These are phyloP conservation scores for Zygnema cylindricum DNA, from an alignment of 139 green algal genomes.

Conservation along the genomic window DNA sequence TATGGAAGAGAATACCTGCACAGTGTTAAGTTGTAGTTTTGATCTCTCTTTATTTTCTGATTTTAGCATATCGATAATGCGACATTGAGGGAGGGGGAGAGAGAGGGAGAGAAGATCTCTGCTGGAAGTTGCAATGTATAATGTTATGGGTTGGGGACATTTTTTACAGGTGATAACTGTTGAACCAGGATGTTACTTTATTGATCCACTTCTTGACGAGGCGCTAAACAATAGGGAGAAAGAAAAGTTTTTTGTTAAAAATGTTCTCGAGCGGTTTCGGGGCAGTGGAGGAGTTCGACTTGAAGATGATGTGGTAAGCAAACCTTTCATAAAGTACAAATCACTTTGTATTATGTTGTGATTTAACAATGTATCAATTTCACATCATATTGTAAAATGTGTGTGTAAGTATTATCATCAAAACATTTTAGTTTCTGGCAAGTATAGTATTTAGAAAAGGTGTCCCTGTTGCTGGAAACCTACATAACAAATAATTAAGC, in stretches of 20 bases:
- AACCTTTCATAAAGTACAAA: too few species aligned
- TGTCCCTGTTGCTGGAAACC: neutral
- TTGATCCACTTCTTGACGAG: constrained; percentile 70
- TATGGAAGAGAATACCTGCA: too few species aligned
- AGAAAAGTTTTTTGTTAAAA: constrained; percentile 58
- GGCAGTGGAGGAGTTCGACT: constrained; percentile 73
- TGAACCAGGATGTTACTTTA: constrained; percentile 91
- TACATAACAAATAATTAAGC: neutral
- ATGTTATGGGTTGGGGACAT: neutral
- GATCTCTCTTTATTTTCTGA: too few species aligned
- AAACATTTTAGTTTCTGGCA: neutral
- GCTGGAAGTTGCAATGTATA: neutral
- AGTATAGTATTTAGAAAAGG: neutral
- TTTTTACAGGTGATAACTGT: constrained; percentile 81
- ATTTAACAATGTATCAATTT: neutral
- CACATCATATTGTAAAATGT: neutral
- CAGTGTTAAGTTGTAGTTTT: too few species aligned
- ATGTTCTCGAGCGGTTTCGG: constrained; percentile 23
- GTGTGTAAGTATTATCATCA: neutral
- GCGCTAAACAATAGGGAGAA: constrained; percentile 58
- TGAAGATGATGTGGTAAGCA: constrained; percentile 86
- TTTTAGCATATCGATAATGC: too few species aligned
- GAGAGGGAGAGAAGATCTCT: constrained; percentile 3
- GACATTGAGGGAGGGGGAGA: too few species aligned
- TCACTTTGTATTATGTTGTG: neutral